phyloP scores from a whole-genome alignment of 768 basidiomycete genomes.

The Boletus rubescentipes region DNA sequence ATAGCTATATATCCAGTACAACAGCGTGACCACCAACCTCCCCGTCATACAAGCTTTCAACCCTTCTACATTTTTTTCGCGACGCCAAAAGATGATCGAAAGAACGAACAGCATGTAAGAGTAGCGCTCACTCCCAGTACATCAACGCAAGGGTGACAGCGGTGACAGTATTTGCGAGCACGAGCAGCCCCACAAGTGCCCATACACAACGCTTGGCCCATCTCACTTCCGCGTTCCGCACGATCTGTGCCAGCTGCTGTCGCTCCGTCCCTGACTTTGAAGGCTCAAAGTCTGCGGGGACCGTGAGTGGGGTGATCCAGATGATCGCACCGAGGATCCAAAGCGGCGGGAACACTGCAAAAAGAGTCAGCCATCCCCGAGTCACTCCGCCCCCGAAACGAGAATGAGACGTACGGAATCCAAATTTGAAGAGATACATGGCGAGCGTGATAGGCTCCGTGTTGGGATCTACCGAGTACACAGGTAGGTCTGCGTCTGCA shows the following conservation, averaged over 20 bases:
- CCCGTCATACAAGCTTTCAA: background rate
- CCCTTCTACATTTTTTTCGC: background rate
- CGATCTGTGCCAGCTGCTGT: slow-evolving; percentile 27
- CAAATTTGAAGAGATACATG: slow-evolving; percentile 48
- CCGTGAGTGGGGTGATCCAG: slow-evolving; percentile 39
- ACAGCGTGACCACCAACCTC: too few species aligned
- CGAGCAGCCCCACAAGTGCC: slow-evolving; percentile 1
- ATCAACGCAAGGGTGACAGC: background rate
- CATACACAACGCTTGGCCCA: slow-evolving; percentile 40
- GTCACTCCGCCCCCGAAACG: background rate
- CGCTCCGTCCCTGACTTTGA: slow-evolving; percentile 39
- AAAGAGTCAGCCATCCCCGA: background rate
- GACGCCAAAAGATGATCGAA: background rate
- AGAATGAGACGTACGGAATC: slow-evolving; percentile 41
- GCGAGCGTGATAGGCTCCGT: slow-evolving; percentile 46
- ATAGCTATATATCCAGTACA: background rate
- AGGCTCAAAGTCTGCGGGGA: slow-evolving; percentile 29
- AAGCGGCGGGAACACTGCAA: slow-evolving; percentile 46
- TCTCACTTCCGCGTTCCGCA: slow-evolving; percentile 38
- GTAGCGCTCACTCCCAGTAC: background rate
- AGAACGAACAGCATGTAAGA: too few species aligned
- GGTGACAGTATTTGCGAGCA: background rate
- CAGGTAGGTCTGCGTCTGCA: slow-evolving; percentile 30
- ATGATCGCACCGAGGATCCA: slow-evolving; percentile 46
- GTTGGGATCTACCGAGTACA: slow-evolving; percentile 29